Percentiles rank a stretch among this genome's conserved stretches.
phyloP scores from a whole-genome alignment of 768 basidiomycete genomes.

The Mycena filopes region DNA sequence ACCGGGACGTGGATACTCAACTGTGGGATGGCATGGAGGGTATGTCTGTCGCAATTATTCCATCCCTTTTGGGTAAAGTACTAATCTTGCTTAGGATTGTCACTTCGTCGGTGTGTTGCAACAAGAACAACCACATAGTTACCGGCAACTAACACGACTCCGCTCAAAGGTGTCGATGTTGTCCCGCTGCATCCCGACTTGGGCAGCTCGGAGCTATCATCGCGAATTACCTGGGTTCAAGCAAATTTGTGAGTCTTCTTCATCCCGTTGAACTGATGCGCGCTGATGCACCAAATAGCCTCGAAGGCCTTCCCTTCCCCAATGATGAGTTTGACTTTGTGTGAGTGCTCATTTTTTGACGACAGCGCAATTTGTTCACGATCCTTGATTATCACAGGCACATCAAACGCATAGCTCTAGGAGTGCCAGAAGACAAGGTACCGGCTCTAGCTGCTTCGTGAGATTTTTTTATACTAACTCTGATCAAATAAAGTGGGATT shows the following conservation, averaged over 20 bases:
- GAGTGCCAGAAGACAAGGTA: slow-evolving; percentile 82
- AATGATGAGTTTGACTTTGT: slow-evolving; percentile 83
- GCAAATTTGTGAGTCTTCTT: slow-evolving; percentile 71
- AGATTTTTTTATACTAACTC: neutral
- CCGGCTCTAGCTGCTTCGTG: slow-evolving; percentile 18
- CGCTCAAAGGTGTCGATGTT: slow-evolving; percentile 67
- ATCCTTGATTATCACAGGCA: slow-evolving; percentile 54
- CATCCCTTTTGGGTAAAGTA: slow-evolving; percentile 9
- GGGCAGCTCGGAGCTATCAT: slow-evolving; percentile 65
- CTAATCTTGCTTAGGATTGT: slow-evolving; percentile 50
- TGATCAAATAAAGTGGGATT: slow-evolving; percentile 64
- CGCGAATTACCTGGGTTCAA: slow-evolving; percentile 77
- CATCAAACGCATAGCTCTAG: slow-evolving; percentile 75
- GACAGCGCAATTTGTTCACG: neutral
- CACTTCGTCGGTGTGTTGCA: slow-evolving; percentile 68
- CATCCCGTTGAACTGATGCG: slow-evolving; percentile 17
- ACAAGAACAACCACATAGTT: neutral
- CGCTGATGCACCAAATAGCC: slow-evolving; percentile 50
- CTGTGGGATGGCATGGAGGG: slow-evolving; percentile 73
- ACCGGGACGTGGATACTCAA: slow-evolving; percentile 81
- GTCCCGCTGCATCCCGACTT: slow-evolving; percentile 80
- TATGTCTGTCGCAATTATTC: slow-evolving; percentile 43
- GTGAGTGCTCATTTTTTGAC: slow-evolving; percentile 51
- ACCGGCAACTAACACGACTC: neutral
- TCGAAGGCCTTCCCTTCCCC: slow-evolving; percentile 76